Evolutionary conservation across 2,329 filamentous ascomycete species (phyloP), one percentile per base, ranked within the genome.

Genomic region (Beauveria sp.): DNA sequence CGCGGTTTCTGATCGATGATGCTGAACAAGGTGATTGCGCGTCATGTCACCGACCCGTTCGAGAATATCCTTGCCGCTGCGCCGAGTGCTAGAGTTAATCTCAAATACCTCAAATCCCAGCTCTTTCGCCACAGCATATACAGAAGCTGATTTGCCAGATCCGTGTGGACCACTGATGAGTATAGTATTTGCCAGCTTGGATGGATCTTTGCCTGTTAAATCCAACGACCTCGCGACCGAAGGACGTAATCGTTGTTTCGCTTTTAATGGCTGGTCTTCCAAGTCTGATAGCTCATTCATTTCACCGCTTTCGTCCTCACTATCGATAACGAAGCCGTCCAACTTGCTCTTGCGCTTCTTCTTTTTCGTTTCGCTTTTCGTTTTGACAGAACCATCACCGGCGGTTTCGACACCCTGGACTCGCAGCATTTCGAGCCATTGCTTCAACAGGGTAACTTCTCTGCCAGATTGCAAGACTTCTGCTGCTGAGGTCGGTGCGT

Each of bases 41-140:
- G 92, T 94, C 93, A 99, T 97, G 73, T 99, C 92, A 46, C 94
- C 96, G 50, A 99, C 91, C 67, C 84, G 90, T 68, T 99, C 94
- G 40, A 96, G 72, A 53, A 99, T 86, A 68, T 99, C 94, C 71
- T 88, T 94, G 37, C 92, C 93, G 69, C 85, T 96, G 64, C 94
- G 83, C 55, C 92, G 86, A 66, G 85, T 91, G 63, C 91, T 85
- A 0, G 93, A 78, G 68, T 96, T 96, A 70, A 99, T 92, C 73
- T 99, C 94, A 66, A 99, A 99, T 1, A 99, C 84, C 68, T 96
- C 92, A 69, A 96, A 97, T 1, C 84, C 91, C 18, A 97, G 80
- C 73, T 99, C 93, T 77, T 90, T 93, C 5, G 94, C 93, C 47
- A 92, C 89, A 4, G 94, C 94, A 72, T 96, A 92, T 0, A 97